These are phyloP conservation scores for Bryoglossum gracile DNA, from an alignment of 495 filamentous ascomycete species.

Conservation along the genomic window DNA sequence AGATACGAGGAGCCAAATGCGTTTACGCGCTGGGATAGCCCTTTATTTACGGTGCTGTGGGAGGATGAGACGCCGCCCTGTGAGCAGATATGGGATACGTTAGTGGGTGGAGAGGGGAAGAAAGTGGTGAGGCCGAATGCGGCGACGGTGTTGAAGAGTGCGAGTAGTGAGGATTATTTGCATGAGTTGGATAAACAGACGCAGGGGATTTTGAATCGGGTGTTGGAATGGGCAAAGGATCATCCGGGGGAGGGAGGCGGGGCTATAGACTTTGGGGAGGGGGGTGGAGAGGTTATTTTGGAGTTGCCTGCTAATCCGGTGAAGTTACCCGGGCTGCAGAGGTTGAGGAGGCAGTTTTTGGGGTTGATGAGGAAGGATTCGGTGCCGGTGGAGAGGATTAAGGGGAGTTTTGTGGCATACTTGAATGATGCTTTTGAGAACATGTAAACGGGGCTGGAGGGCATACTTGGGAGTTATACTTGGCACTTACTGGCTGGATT, in stretches of 20 bases:
- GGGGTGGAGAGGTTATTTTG: constrained; percentile 33
- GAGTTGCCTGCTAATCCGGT: constrained; percentile 54
- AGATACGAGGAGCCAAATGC: constrained; percentile 95
- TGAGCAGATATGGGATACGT: constrained; percentile 69
- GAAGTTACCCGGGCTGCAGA: constrained; percentile 69
- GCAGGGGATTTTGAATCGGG: constrained; percentile 68
- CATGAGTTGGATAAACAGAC: constrained; percentile 81
- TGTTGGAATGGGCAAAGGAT: constrained; percentile 65
- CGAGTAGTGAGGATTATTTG: constrained; percentile 68
- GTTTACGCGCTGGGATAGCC: constrained; percentile 92
- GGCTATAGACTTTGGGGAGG: constrained; percentile 24
- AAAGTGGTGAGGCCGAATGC: constrained; percentile 66
- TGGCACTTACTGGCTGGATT: no score
- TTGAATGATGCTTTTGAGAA: constrained; percentile 62
- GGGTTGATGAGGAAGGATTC: constrained; percentile 58
- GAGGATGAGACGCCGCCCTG: constrained; percentile 62
- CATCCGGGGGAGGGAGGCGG: constrained; percentile 51
- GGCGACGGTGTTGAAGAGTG: constrained; percentile 61
- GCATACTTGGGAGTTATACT: no score
- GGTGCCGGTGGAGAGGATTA: constrained; percentile 50
- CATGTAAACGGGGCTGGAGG: no score
- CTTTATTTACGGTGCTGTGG: constrained; percentile 83
- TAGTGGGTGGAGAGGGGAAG: constrained; percentile 49
- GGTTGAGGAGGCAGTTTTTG: constrained; percentile 81
- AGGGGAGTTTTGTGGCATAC: constrained; percentile 65